Conservation (phyloP, 805 yeast genomes). For the Candida easanensis region DNA sequence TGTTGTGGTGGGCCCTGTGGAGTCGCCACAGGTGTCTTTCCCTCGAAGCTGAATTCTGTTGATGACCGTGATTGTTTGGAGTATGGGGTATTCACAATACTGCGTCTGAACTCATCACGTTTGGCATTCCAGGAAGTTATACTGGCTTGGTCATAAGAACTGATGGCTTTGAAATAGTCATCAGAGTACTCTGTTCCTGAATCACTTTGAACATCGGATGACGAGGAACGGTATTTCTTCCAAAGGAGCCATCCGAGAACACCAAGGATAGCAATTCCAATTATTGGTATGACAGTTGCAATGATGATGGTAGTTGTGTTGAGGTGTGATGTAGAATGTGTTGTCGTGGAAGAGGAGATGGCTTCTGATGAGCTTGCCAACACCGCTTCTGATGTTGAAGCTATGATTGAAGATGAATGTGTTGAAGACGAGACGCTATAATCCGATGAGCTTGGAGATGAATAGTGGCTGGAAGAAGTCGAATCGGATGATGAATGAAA, state of each 20-base stretch:
- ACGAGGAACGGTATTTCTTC: slow-evolving; percentile 10
- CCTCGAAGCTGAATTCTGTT: background rate
- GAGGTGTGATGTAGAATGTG: background rate
- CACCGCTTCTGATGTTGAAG: too few relatives aligned
- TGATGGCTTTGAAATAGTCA: slow-evolving; percentile 22
- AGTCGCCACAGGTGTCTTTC: slow-evolving; percentile 1
- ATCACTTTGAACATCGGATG: slow-evolving; percentile 4
- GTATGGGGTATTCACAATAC: background rate
- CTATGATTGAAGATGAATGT: background rate
- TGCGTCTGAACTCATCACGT: slow-evolving; percentile 21
- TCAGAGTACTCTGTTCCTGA: slow-evolving; percentile 7
- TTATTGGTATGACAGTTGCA: slow-evolving; percentile 27
- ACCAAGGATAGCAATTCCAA: slow-evolving; percentile 18
- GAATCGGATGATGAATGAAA: background rate
- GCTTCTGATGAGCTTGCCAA: too few relatives aligned
- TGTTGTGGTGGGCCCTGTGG: background rate
- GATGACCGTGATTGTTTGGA: background rate
- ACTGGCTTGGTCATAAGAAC: slow-evolving; percentile 22
- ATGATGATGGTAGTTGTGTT: slow-evolving; percentile 4
- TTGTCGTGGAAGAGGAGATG: background rate
- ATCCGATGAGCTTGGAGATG: background rate
- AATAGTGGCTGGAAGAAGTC: too few relatives aligned
- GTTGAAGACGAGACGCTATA: background rate
- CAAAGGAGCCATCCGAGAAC: slow-evolving; percentile 11
- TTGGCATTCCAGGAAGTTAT: slow-evolving; percentile 26